Conservation (phyloP, 345 rosid genomes). For the Citrus australasica region DNA sequence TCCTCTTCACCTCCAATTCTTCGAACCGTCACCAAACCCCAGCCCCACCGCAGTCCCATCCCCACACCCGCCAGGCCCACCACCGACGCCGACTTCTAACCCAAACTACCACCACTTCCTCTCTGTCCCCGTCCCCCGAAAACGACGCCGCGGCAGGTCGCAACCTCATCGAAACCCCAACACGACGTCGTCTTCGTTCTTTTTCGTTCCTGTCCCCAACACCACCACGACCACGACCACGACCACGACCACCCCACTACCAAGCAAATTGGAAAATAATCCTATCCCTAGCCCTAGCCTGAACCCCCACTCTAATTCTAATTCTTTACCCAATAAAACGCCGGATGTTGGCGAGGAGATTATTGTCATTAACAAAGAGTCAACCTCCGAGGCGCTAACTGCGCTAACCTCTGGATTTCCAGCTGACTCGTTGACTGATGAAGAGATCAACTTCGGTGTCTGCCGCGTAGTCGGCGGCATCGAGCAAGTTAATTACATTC, state of each 20-base stretch:
- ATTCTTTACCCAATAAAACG: conserved; percentile 13
- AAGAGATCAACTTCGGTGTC: conserved; percentile 83
- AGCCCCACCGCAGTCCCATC: conserved; percentile 28
- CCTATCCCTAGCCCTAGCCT: conserved; percentile 3
- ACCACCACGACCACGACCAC: neutral
- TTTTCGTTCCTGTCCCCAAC: conserved; percentile 24
- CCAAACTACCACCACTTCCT: conserved; percentile 38
- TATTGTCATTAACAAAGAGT: conserved; percentile 84
- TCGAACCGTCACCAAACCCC: conserved; percentile 37
- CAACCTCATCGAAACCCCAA: conserved; percentile 42
- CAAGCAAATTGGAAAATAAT: conserved; percentile 2
- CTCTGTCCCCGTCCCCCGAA: conserved; percentile 59
- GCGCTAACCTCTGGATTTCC: conserved; percentile 96
- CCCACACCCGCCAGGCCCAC: conserved; percentile 16
- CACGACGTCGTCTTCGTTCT: conserved; percentile 45
- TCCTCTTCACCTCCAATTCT: conserved; percentile 35
- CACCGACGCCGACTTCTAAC: conserved; percentile 18
- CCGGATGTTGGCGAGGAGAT: conserved; percentile 73
- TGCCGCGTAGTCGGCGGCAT: conserved; percentile 79
- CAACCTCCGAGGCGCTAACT: conserved; percentile 81
- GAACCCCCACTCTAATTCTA: conserved; percentile 20
- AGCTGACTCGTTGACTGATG: conserved; percentile 84
- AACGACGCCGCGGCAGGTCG: conserved; percentile 83
- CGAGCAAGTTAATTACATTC: conserved; percentile 94
- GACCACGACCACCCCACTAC: neutral